Conservation (phyloP, 805 yeast genomes). For the Spathaspora passalidarum region DNA sequence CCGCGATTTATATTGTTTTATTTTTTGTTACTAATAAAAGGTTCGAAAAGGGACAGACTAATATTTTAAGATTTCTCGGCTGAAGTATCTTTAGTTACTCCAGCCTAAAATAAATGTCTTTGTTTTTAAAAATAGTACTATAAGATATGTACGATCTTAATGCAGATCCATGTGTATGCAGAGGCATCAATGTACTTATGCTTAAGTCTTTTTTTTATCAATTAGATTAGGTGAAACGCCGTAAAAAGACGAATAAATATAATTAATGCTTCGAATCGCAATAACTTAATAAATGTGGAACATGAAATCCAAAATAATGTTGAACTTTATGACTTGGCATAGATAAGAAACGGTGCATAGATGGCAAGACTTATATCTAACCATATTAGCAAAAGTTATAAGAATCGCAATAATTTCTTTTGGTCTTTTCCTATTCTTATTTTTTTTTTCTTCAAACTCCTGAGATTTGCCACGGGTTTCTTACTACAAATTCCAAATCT, state of each 20-base stretch:
- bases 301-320: background rate
- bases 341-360: background rate
- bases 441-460: background rate
- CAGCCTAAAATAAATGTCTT: background rate
- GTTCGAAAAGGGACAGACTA: background rate
- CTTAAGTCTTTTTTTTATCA: background rate
- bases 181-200: too few relatives aligned
- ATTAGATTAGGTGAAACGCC: background rate
- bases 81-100: background rate
- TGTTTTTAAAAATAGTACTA: background rate
- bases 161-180: background rate
- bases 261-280: background rate
- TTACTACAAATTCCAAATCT: background rate
- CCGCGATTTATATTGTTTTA: too few relatives aligned
- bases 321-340: background rate
- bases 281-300: background rate
- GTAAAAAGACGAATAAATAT: background rate
- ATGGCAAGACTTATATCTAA: background rate
- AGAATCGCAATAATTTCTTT: background rate
- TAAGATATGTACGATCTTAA: background rate
- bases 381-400: background rate
- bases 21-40: too few relatives aligned
- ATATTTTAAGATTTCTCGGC: background rate
- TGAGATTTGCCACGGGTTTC: background rate
- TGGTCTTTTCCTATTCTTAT: background rate